Conservation (phyloP, 2,329 filamentous ascomycete species). For the Microcyclospora tardicrescens region DNA sequence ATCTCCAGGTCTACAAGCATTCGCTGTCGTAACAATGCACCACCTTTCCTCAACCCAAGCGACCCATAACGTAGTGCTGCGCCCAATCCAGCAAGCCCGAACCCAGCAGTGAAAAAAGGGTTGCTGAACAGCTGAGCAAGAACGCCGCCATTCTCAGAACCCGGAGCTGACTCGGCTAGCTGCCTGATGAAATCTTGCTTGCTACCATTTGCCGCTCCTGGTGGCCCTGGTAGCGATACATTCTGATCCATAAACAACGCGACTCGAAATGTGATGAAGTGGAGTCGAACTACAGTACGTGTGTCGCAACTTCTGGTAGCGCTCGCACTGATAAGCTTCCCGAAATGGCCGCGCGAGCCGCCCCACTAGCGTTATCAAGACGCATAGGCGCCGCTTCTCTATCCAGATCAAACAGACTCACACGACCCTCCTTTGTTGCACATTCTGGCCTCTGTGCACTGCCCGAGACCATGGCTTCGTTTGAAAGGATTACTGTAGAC, state of each 20-base stretch:
- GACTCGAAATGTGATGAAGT: not conserved
- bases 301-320: not conserved
- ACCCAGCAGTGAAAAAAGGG: slow-evolving; percentile 48
- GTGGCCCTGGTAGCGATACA: slow-evolving; percentile 9
- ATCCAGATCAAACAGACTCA: too few species aligned
- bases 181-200: slow-evolving; percentile 25
- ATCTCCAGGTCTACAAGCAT: slow-evolving; percentile 94
- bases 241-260: slow-evolving; percentile 22
- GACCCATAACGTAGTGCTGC: slow-evolving; percentile 70
- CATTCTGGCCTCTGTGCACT: not conserved
- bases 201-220: not conserved
- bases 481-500: slow-evolving; percentile 42
- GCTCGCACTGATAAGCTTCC: too few species aligned
- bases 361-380: too few species aligned
- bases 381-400: too few species aligned
- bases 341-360: too few species aligned
- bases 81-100: slow-evolving; percentile 82
- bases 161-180: slow-evolving; percentile 16
- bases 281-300: not conserved
- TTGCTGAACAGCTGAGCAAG: slow-evolving; percentile 36
- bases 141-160: slow-evolving; percentile 25
- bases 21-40: slow-evolving; percentile 64
- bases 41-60: slow-evolving; percentile 57
- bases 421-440: not conserved
- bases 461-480: slow-evolving; percentile 22